Evolutionary conservation across 1,284 basidiomycete genomes (phyloP).

Genomic region (Sutorius eximius): DNA sequence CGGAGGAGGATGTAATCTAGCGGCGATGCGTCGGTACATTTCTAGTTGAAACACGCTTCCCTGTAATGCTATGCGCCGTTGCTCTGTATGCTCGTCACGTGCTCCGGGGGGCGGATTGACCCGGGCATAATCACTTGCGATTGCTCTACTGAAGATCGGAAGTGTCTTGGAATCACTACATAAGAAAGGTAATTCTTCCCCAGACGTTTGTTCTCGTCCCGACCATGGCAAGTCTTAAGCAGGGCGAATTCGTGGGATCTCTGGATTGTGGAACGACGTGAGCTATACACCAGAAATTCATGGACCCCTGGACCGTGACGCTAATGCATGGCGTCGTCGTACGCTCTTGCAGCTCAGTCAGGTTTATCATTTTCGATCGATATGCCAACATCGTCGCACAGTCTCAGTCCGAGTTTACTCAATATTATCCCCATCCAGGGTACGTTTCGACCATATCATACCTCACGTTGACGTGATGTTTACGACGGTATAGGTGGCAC

Average conservation of each 20-base stretch:
- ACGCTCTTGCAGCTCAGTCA: slow-evolving; percentile 68
- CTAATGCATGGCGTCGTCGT: slow-evolving; percentile 8
- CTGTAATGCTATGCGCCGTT: background rate
- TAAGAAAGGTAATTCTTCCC: slow-evolving; percentile 21
- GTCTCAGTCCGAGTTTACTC: slow-evolving; percentile 88
- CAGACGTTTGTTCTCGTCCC: background rate
- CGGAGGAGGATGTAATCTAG: slow-evolving; percentile 47
- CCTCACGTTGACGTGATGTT: background rate
- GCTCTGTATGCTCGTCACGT: background rate
- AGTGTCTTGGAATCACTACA: background rate
- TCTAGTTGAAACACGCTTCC: background rate
- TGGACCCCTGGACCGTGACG: background rate
- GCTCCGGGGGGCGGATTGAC: background rate
- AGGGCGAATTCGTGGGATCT: slow-evolving; percentile 82
- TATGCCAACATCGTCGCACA: slow-evolving; percentile 86
- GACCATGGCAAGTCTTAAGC: slow-evolving; percentile 45
- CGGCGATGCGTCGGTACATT: slow-evolving; percentile 22
- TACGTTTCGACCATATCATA: slow-evolving; percentile 34
- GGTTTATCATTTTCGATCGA: slow-evolving; percentile 93
- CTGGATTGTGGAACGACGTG: slow-evolving; percentile 93
- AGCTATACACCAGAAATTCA: slow-evolving; percentile 32
- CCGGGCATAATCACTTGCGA: background rate
- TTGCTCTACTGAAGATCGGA: background rate
- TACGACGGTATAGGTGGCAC: slow-evolving; percentile 70
- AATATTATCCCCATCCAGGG: slow-evolving; percentile 90